phyloP scores from a whole-genome alignment of 2,329 filamentous ascomycete genomes.

The Cordyceps cateniannulata region DNA sequence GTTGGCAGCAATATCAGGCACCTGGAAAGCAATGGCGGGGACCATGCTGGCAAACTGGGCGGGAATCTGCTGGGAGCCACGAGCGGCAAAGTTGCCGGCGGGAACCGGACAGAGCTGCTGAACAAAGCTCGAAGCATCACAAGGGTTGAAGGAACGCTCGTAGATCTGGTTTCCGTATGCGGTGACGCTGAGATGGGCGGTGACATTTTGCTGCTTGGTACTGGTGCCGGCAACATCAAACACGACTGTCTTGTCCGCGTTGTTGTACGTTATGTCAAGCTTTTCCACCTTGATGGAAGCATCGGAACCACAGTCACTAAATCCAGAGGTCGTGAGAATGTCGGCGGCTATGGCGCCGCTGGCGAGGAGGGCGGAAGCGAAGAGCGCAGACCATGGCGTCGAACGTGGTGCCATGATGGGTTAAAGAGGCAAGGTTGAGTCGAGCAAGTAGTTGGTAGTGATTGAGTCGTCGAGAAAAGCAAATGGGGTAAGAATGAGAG shows the following conservation, averaged over 20 bases:
- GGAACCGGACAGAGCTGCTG: conserved; percentile 80
- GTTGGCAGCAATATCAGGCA: conserved; percentile 84
- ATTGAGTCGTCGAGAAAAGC: conserved; percentile 5
- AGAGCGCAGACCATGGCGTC: conserved; percentile 26
- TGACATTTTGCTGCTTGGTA: conserved; percentile 68
- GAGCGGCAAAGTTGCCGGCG: conserved; percentile 64
- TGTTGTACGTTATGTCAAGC: conserved; percentile 74
- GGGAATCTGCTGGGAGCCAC: conserved; percentile 66
- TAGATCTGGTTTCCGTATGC: conserved; percentile 84
- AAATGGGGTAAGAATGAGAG: background rate
- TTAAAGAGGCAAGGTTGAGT: background rate
- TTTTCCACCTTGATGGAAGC: conserved; percentile 60
- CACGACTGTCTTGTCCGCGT: conserved; percentile 60
- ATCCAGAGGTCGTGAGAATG: conserved; percentile 74
- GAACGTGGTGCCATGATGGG: conserved; percentile 26
- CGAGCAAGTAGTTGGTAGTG: background rate
- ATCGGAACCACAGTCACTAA: conserved; percentile 59
- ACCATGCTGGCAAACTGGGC: conserved; percentile 65
- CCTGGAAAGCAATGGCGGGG: conserved; percentile 78
- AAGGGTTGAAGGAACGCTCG: conserved; percentile 76
- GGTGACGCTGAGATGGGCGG: conserved; percentile 65
- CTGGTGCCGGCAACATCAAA: conserved; percentile 81
- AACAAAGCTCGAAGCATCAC: conserved; percentile 59
- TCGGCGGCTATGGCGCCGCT: conserved; percentile 56
- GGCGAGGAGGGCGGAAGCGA: conserved; percentile 30